A percentile compares a stretch with the other conserved stretches of the same genome.
Conservation (phyloP, 164 flowering plant genomes). For the Brasenia schreberi region DNA sequence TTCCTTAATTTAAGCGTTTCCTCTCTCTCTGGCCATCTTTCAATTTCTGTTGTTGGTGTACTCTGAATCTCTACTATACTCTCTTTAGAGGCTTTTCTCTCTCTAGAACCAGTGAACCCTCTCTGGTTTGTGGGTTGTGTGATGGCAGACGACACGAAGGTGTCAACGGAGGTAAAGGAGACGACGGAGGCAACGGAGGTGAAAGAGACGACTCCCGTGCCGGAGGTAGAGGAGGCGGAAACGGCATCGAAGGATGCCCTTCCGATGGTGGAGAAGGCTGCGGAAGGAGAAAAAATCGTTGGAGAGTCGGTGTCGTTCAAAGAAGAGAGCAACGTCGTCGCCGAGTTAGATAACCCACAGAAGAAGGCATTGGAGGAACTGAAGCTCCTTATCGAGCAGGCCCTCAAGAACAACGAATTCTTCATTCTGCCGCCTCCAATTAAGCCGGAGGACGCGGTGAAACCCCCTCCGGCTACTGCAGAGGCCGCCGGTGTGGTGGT, state of each 20-base stretch:
- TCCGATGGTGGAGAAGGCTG: constrained; percentile 5
- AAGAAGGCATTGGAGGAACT: constrained; percentile 81
- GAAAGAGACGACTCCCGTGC: not conserved
- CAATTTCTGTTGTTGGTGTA: too few relatives aligned
- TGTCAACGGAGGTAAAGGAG: not conserved
- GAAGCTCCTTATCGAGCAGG: constrained; percentile 49
- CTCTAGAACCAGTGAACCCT: too few relatives aligned
- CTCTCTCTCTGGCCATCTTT: too few relatives aligned
- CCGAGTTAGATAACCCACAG: constrained; percentile 64
- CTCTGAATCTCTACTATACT: too few relatives aligned
- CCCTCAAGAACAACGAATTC: constrained; percentile 62
- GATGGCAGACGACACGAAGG: not conserved
- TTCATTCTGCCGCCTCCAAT: constrained; percentile 29
- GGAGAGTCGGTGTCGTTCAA: constrained; percentile 56
- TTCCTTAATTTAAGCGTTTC: too few relatives aligned
- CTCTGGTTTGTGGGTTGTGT: not conserved
- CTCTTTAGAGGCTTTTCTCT: too few relatives aligned
- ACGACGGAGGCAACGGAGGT: not conserved
- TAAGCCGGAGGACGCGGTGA: constrained; percentile 10
- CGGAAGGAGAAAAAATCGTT: constrained; percentile 6
- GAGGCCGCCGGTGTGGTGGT: constrained; percentile 4
- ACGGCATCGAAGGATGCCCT: not conserved
- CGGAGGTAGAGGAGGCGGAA: not conserved
- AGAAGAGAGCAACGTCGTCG: constrained; percentile 68
- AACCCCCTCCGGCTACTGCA: not conserved